Base-by-base conservation (phyloP, 208 protist genomes). In the Trypanosoma vivax region DNA sequence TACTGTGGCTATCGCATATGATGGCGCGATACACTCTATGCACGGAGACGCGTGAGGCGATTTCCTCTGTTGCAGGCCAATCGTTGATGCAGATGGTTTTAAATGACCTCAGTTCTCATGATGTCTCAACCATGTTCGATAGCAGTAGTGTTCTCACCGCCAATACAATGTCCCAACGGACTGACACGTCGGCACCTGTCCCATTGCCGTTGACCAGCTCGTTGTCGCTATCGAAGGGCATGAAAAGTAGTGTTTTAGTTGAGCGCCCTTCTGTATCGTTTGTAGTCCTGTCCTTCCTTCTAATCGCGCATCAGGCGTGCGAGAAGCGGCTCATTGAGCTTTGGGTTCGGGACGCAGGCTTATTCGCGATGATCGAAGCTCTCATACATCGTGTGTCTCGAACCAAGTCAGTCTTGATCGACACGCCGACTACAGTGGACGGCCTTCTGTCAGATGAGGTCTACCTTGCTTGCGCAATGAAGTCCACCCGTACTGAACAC, bases 391-490 rank as follows among this genome's bases (percentile, higher is more conserved):
- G 66, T 19, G 70, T 75, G n/a, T 47, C 67, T 33, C 28, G 58
- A 14, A 46, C 65, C 28, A 68, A 68, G 11, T 83, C 77, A 4
- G 76, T 53, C 10, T 65, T 85, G 5, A 49, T 92, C 11, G 70
- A 87, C 49, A 67, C 84, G 4, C 78, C 84, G 2, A 81, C 60
- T 0, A 83, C 56, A 23, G 33, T 70, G 14, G 73, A 88, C 43
- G 80, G 81, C 5, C 31, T 71, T 5, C 65, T 92, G 6, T 83
- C 78, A 2, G 85, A 92, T 51, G 81, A 89, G 51, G 76, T 89
- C 16, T 92, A 92, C 52, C 69, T 92, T 9, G 60, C 58, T 42
- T 70, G 60, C 40, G 76, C 79, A 11, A 42, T 88, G 60, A 14
- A 30, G 25, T 53, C 56, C 29, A 53, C 70, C 16, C 62, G 74